These are phyloP conservation scores for Chytriomyces confervae DNA, from an alignment of 192 early-diverging fungal genomes.

Conservation along the genomic window DNA sequence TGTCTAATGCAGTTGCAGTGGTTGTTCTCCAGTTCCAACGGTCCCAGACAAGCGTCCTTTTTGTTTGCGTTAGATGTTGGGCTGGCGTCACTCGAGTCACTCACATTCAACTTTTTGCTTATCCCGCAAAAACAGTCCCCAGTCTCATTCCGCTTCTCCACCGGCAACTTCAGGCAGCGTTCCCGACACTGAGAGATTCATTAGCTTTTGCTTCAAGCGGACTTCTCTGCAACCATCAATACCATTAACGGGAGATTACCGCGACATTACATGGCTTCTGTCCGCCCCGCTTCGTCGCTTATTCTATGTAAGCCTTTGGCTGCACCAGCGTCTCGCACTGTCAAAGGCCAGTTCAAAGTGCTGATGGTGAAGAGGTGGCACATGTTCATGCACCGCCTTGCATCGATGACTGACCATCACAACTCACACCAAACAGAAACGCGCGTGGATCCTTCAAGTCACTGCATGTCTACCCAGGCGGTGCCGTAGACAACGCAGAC, in stretches of 20 bases:
- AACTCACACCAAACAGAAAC: conserved; percentile 33
- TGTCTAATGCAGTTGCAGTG: neutral
- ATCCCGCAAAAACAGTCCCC: no score
- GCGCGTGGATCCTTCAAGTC: conserved; percentile 43
- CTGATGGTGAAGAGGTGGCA: conserved; percentile 43
- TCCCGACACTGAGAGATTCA: no score
- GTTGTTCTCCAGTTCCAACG: neutral
- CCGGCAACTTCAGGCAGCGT: no score
- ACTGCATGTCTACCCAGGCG: conserved; percentile 51
- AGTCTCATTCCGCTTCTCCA: no score
- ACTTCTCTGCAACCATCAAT: no score
- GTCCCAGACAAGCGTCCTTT: conserved; percentile 10
- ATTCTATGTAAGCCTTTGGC: conserved; percentile 16
- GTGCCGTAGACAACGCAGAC: conserved; percentile 42
- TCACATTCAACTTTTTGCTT: no score
- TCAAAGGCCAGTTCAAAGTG: conserved; percentile 36
- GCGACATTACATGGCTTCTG: no score
- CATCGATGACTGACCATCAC: no score
- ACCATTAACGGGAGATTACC: no score
- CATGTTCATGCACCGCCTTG: neutral
- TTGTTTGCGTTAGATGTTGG: no score
- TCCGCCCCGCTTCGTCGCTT: conserved; percentile 11
- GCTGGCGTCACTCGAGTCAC: no score
- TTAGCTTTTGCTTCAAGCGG: no score
- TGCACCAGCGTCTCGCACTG: neutral